phyloP scores from a whole-genome alignment of 495 filamentous ascomycete genomes.

The Schizothecium vesticola region DNA sequence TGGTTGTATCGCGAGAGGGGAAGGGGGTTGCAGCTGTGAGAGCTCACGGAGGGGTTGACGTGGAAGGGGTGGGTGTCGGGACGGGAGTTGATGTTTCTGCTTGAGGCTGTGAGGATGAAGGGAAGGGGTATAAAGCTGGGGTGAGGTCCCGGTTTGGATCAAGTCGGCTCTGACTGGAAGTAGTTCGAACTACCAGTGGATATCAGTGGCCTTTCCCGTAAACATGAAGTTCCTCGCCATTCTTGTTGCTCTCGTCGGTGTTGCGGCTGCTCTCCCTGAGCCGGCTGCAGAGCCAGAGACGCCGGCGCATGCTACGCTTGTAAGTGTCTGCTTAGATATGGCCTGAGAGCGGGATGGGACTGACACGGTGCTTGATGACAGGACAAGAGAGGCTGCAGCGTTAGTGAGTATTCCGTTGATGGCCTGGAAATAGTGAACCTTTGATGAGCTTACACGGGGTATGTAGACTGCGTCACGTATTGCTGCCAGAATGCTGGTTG shows the following conservation, averaged over 20 bases:
- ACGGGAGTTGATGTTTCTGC: not conserved
- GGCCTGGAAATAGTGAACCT: not conserved
- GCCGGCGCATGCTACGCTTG: not conserved
- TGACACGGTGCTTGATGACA: not conserved
- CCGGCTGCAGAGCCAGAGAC: not conserved
- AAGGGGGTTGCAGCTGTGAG: not conserved
- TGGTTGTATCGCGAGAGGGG: not conserved
- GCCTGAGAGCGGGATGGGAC: no score
- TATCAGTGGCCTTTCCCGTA: not conserved
- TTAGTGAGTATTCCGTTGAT: not conserved
- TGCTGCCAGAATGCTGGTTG: not conserved
- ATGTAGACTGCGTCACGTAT: not conserved
- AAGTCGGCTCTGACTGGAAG: no score
- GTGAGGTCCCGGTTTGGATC: not conserved
- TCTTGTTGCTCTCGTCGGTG: not conserved
- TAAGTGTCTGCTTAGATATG: not conserved
- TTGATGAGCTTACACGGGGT: not conserved
- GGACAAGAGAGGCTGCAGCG: slow-evolving; percentile 2
- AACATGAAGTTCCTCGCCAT: not conserved
- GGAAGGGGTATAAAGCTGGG: not conserved
- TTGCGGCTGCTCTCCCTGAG: not conserved
- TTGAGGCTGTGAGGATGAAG: not conserved
- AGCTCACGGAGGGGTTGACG: no score
- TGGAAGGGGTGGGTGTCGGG: not conserved
- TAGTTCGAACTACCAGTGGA: no score